Conservation (phyloP, 2,329 filamentous ascomycete genomes). For the Diaporthe australafricana region DNA sequence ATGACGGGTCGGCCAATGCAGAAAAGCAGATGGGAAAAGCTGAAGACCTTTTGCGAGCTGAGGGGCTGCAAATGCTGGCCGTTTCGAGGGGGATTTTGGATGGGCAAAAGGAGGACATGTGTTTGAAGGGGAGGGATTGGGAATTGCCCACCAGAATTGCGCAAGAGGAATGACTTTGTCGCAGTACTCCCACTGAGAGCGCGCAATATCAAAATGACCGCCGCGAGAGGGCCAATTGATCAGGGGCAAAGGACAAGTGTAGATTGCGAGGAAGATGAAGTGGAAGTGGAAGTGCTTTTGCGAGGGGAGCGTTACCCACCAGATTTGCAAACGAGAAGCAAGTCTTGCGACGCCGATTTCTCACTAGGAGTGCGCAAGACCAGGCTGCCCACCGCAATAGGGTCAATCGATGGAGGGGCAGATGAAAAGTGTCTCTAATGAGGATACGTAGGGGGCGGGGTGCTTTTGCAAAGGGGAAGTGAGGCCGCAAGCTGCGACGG, state of each 20-base stretch:
- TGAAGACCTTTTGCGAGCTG: neutral
- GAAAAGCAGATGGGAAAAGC: neutral
- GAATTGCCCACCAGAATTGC: neutral
- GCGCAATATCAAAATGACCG: neutral
- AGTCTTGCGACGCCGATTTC: neutral
- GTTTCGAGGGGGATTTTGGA: neutral
- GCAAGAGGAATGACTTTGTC: neutral
- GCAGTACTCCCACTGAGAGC: neutral
- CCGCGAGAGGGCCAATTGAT: neutral
- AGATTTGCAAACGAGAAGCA: neutral
- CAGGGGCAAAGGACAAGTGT: neutral
- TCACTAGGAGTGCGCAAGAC: conserved; percentile 7
- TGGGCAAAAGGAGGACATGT: neutral
- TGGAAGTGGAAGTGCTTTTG: neutral
- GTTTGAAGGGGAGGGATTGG: neutral
- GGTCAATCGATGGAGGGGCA: neutral
- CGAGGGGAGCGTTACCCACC: neutral
- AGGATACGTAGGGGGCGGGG: too few species aligned
- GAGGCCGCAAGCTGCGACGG: neutral
- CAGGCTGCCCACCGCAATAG: neutral
- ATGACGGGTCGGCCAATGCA: neutral
- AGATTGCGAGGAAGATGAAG: neutral
- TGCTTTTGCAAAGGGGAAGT: neutral
- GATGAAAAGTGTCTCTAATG: neutral
- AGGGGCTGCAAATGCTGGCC: neutral